Conservation (phyloP, 345 rosid genomes). For the Cardamine chenopodiifolia region DNA sequence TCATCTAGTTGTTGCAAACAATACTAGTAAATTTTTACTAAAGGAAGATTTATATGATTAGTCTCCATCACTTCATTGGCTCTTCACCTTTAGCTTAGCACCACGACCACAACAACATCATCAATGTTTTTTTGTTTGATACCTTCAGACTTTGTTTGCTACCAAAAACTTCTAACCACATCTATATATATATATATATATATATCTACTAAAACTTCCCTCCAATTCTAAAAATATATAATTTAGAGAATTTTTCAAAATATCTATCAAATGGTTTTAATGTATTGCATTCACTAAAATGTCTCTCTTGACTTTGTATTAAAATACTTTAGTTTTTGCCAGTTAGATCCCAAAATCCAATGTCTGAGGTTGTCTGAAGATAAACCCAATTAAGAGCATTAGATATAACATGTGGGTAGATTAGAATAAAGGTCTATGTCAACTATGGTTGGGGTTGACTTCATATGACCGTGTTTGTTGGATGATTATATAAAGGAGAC, state of each 20-base stretch:
- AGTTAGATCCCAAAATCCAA: neutral
- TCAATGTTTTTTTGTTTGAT: neutral
- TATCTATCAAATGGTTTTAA: neutral
- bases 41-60: neutral
- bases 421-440: neutral
- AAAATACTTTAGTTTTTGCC: neutral
- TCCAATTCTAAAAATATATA: no score
- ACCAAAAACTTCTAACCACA: neutral
- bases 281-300: neutral
- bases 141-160: neutral
- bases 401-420: neutral
- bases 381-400: neutral
- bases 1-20: neutral
- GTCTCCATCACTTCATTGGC: neutral
- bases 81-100: neutral
- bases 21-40: no score
- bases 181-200: neutral
- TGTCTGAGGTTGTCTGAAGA: neutral
- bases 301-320: neutral
- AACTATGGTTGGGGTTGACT: conserved; percentile 1
- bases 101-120: conserved; percentile 4
- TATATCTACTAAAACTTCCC: no score
- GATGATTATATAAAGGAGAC: conserved; percentile 3
- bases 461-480: neutral
- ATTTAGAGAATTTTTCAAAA: neutral